These are phyloP conservation scores for Rhodosporidiobolus sp. DNA, from an alignment of 768 basidiomycete species.

Conservation along the genomic window DNA sequence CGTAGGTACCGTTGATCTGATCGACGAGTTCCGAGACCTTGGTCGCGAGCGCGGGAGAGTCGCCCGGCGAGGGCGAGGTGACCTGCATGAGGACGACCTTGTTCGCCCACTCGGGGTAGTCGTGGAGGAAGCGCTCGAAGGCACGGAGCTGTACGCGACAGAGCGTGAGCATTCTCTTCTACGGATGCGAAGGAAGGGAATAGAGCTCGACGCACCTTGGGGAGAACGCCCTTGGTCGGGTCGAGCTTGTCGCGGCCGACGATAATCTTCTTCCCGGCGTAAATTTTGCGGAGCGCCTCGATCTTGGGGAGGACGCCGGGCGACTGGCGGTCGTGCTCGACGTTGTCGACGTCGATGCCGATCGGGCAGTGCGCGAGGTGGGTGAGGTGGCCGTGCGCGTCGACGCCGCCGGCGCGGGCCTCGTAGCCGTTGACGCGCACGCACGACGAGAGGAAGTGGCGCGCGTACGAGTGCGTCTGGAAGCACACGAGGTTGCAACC, in stretches of 20 bases:
- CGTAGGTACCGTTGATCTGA: conserved; percentile 89
- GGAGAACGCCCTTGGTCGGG: conserved; percentile 94
- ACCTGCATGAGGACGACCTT: conserved; percentile 66
- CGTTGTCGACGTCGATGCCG: conserved; percentile 87
- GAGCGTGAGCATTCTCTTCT: background rate
- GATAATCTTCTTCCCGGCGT: conserved; percentile 97
- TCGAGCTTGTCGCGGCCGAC: conserved; percentile 96
- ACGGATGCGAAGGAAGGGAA: background rate
- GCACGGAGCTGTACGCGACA: conserved; percentile 66
- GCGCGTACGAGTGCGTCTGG: conserved; percentile 93
- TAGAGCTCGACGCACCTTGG: conserved; percentile 63
- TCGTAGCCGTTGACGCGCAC: conserved; percentile 96
- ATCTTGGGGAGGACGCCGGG: conserved; percentile 85
- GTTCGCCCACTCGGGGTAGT: conserved; percentile 82
- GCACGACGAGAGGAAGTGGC: conserved; percentile 92
- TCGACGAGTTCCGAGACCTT: conserved; percentile 90
- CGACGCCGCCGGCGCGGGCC: conserved; percentile 63
- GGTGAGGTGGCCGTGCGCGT: conserved; percentile 76
- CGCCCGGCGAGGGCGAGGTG: conserved; percentile 85
- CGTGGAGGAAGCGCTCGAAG: conserved; percentile 86
- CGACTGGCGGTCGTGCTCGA: conserved; percentile 64
- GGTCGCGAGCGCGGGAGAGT: conserved; percentile 88
- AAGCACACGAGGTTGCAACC: conserved; percentile 95
- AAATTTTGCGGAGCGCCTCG: conserved; percentile 73
- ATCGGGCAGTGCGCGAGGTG: conserved; percentile 84